A percentile compares a stretch with the other conserved stretches of the same genome.
phyloP scores from a whole-genome alignment of 2,329 filamentous ascomycete genomes.

The Aspergillus sp. region DNA sequence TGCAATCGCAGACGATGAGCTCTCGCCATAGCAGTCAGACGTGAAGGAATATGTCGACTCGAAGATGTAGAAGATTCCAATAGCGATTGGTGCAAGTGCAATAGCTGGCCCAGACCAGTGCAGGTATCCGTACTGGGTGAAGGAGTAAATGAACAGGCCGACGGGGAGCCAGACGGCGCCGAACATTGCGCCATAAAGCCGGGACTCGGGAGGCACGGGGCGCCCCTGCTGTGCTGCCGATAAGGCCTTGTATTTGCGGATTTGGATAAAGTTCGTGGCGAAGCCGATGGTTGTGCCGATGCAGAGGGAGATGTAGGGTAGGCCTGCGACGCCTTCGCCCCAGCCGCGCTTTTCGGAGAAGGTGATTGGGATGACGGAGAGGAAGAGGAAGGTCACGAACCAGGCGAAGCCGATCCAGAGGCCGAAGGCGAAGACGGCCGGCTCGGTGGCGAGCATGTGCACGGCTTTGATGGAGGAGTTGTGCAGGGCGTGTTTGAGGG shows the following conservation, averaged over 20 bases:
- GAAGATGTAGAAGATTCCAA: slow-evolving; percentile 55
- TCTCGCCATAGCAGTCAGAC: slow-evolving; percentile 53
- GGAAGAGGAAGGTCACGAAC: slow-evolving; percentile 56
- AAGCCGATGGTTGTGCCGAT: slow-evolving; percentile 52
- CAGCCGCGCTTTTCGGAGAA: slow-evolving; percentile 55
- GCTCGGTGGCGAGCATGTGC: slow-evolving; percentile 51
- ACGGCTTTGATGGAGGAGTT: slow-evolving; percentile 54
- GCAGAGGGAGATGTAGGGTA: slow-evolving; percentile 54
- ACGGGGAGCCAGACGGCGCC: slow-evolving; percentile 50
- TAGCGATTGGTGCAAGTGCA: slow-evolving; percentile 51
- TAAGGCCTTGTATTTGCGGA: slow-evolving; percentile 50
- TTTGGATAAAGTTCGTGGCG: slow-evolving; percentile 51
- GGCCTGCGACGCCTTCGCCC: slow-evolving; percentile 50
- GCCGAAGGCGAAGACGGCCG: slow-evolving; percentile 52
- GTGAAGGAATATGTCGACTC: slow-evolving; percentile 50
- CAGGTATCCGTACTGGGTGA: slow-evolving; percentile 53
- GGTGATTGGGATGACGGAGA: slow-evolving; percentile 52
- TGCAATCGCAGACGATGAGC: slow-evolving; percentile 43
- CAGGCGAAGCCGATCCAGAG: slow-evolving; percentile 56
- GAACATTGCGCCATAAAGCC: slow-evolving; percentile 51
- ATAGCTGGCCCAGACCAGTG: slow-evolving; percentile 53
- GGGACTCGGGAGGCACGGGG: slow-evolving; percentile 45
- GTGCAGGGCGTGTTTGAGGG: slow-evolving; percentile 43
- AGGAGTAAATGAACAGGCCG: slow-evolving; percentile 55
- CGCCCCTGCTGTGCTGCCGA: slow-evolving; percentile 22